A percentile compares a stretch with the other conserved stretches of the same genome.
Conservation (phyloP, 768 basidiomycete genomes). For the Serendipita sp. region DNA sequence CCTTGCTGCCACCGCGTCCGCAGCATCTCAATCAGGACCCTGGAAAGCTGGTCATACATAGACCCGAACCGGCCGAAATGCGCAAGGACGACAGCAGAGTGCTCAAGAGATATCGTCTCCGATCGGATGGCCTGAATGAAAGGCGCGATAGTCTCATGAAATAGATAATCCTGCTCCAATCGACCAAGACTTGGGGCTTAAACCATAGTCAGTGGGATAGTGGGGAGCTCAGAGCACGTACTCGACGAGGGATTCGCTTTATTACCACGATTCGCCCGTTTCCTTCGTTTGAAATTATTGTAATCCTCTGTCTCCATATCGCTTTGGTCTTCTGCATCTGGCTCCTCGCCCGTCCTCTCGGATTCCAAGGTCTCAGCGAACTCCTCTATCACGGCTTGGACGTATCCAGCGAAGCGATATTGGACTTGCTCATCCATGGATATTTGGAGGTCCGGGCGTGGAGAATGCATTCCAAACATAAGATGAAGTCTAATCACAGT, state of each 20-base stretch:
- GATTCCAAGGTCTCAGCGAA: too few relatives aligned
- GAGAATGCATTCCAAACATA: slow-evolving; percentile 44
- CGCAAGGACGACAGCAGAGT: slow-evolving; percentile 62
- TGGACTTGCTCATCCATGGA: slow-evolving; percentile 71
- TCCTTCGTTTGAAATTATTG: too few relatives aligned
- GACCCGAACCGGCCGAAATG: slow-evolving; percentile 73
- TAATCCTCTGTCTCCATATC: slow-evolving; percentile 21
- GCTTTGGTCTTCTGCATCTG: slow-evolving; percentile 12
- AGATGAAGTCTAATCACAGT: slow-evolving; percentile 67
- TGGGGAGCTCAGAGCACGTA: not conserved
- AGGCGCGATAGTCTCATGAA: slow-evolving; percentile 63
- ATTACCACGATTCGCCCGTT: slow-evolving; percentile 19
- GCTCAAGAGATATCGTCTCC: slow-evolving; percentile 61
- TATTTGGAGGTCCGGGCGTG: slow-evolving; percentile 36
- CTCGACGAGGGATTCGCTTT: slow-evolving; percentile 15
- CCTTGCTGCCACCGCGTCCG: slow-evolving; percentile 69
- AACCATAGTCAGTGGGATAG: not conserved
- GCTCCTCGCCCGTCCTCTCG: slow-evolving; percentile 16
- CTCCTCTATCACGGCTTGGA: slow-evolving; percentile 80
- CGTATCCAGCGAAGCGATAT: slow-evolving; percentile 73
- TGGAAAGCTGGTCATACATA: slow-evolving; percentile 70
- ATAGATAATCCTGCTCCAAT: slow-evolving; percentile 63
- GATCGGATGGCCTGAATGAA: slow-evolving; percentile 76
- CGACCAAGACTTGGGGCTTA: slow-evolving; percentile 12
- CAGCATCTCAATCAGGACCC: slow-evolving; percentile 66